phyloP scores from a whole-genome alignment of 1,284 basidiomycete genomes.

The Entoloma clypeatum region DNA sequence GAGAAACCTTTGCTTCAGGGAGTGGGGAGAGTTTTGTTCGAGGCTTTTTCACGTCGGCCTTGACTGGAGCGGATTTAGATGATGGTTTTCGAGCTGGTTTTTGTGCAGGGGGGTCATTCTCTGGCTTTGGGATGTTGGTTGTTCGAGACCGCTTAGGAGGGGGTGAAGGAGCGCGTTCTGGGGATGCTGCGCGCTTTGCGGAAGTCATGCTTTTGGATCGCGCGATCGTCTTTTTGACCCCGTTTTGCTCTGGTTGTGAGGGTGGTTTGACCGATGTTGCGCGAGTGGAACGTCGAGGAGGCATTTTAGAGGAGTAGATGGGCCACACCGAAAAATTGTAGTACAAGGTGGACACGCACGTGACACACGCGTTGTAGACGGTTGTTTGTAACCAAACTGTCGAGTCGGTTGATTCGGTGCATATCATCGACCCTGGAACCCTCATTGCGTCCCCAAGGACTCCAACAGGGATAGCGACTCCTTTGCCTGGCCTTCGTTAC shows the following conservation, averaged over 20 bases:
- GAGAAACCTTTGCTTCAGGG: slow-evolving; percentile 22
- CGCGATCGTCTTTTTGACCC: slow-evolving; percentile 24
- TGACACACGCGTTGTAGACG: slow-evolving; percentile 34
- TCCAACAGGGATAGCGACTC: too few species aligned
- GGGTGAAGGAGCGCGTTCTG: slow-evolving; percentile 40
- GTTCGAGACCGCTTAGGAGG: slow-evolving; percentile 42
- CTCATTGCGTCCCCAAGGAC: too few species aligned
- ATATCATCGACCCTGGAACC: too few species aligned
- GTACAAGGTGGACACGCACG: slow-evolving; percentile 21
- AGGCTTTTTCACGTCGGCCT: slow-evolving; percentile 30
- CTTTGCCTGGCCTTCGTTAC: too few species aligned
- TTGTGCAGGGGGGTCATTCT: slow-evolving; percentile 29
- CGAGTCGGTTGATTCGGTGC: too few species aligned
- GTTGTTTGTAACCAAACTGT: slow-evolving; percentile 9
- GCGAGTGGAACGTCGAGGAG: slow-evolving; percentile 49
- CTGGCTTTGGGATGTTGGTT: slow-evolving; percentile 29
- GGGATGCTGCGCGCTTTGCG: slow-evolving; percentile 42
- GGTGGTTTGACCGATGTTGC: slow-evolving; percentile 39
- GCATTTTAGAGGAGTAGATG: slow-evolving; percentile 26
- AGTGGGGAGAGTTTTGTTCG: slow-evolving; percentile 34
- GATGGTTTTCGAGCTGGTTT: slow-evolving; percentile 28
- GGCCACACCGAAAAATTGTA: not conserved
- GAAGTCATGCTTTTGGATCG: slow-evolving; percentile 25
- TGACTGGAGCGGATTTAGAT: slow-evolving; percentile 27
- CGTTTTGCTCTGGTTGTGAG: slow-evolving; percentile 28